Base-by-base conservation (phyloP, 2,329 filamentous ascomycete genomes). In the Fusarium tanahbumbuense region DNA sequence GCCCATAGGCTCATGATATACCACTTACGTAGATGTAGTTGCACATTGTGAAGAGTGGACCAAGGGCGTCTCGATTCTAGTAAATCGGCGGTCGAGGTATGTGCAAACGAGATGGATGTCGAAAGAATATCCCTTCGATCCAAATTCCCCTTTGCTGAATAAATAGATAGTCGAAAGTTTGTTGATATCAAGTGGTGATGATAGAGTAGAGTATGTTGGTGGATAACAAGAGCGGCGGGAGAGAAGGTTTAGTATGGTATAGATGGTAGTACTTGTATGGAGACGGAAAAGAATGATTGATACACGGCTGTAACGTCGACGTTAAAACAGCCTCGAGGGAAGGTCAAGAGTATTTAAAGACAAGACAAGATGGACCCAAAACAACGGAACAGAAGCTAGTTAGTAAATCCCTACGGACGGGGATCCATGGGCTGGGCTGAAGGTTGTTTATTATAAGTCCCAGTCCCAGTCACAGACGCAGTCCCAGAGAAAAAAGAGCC, bases 21-120 rank as follows among this genome's bases (percentile, higher is more conserved):
- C 23, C 52, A 76, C 80, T 65, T 76, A 83, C 82, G 71, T 85
- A 84, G 58, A 84, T 85, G 74, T 84, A 85, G 76, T 85, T 84
- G 78, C 83, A 85, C 84, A 85, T 85, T 67, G 62, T 81, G 70
- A 53, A 60, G 49, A 46, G 27, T 20, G 40, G 46, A 57, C 30
- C 45, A 56, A 49, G 41, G 23, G 13, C 20, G 28, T 44, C 23
- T 56, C 60, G 58, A 53, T 25, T 44, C 56, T 58, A 53, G 27
- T 25, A 54, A 68, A 61, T 20, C 53, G 49, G 13, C 37, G 44
- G 40, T 12, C 37, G 37, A 44, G 49, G 12, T 49, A n/a, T 30
- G 28, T 32, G n/a, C 32, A 41, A 34, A 34, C 46, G 27, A 53
- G 47, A 46, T 20, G 28, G 15, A 27, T 23, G 32, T 30, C 37